Percentiles rank a stretch among this genome's conserved stretches.
phyloP scores from a whole-genome alignment of 768 basidiomycete species.

The Leccinum ochraceum region DNA sequence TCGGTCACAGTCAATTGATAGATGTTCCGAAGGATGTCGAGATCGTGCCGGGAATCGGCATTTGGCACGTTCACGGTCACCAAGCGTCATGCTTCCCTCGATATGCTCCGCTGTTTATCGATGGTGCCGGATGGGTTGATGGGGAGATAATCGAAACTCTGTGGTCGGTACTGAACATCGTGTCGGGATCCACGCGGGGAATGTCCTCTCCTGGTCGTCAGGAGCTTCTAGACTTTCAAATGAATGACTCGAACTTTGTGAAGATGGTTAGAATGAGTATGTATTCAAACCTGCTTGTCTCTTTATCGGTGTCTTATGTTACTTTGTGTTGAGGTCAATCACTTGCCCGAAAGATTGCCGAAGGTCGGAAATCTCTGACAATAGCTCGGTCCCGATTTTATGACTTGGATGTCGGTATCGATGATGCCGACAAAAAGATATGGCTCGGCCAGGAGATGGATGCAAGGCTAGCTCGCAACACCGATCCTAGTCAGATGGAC shows the following conservation, averaged over 20 bases:
- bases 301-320: background rate
- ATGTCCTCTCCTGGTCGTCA: background rate
- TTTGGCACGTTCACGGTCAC: conserved; percentile 32
- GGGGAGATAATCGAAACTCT: conserved; percentile 4
- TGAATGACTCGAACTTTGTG: conserved; percentile 12
- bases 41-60: too few relatives aligned
- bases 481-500: too few relatives aligned
- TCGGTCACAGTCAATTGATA: too few relatives aligned
- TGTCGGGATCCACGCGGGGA: background rate
- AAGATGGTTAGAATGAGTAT: conserved; percentile 7
- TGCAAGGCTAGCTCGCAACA: too few relatives aligned
- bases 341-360: too few relatives aligned
- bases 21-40: too few relatives aligned
- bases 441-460: too few relatives aligned
- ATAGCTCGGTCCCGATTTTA: too few relatives aligned
- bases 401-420: too few relatives aligned
- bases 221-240: conserved; percentile 7
- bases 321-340: background rate
- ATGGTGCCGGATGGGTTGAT: background rate
- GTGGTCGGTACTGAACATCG: background rate
- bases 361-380: too few relatives aligned
- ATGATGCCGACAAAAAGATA: too few relatives aligned
- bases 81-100: conserved; percentile 21
- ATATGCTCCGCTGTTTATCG: conserved; percentile 1
- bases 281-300: background rate